Base-by-base conservation (phyloP, 148 eudicot species). In the Dysphania ambrosioides region DNA sequence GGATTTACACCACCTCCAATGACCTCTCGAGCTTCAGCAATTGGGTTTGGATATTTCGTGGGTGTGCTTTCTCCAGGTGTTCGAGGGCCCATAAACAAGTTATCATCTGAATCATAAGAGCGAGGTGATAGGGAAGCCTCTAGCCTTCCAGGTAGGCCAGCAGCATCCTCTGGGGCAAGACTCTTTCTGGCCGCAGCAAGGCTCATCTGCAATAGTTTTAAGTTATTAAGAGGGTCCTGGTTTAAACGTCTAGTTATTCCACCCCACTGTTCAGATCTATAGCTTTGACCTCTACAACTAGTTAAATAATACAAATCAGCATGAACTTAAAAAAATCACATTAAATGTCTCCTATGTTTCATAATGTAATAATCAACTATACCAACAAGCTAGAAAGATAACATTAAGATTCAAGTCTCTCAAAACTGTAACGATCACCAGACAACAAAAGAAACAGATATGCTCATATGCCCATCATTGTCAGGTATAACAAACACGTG, bases 11-110 rank as follows among this genome's bases (percentile, higher is more conserved):
- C 70, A 69, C 80, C 79, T 59, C 85, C 88, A 72, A 87, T 85
- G 27, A 77, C 49, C 62, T 83, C 91, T 49, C 74, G 75, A 62
- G 83, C 79, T 56, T 90, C 92, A 69, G 68, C 56, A 36, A 77
- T 79, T 6, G 77, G 61, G 61, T 80, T 79, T 63, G 82, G 27
- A 41, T 41, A 70, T 80, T 85, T 83, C 18, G 79, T 55, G 32
- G 90, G 90, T 2, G 87, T 89, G 79, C 80, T 82, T 56, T 72
- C 84, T 41, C 83, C 93, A 40, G 87, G 88, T 42, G 88, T 88
- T 69, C 75, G 89, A 71, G 87, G 72, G 75, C 83, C 88, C 72
- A 77, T 66, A 51, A 82, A 81, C 66, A 74, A 51, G 31, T 73
- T 80, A 63, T 86, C 93, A 65, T 93, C 96, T 27, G 87, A 86